Percentiles rank a stretch among this genome's conserved stretches.
These are phyloP conservation scores for Aegilops bicornis DNA, from an alignment of 176 grass and related monocot species.

Conservation along the genomic window DNA sequence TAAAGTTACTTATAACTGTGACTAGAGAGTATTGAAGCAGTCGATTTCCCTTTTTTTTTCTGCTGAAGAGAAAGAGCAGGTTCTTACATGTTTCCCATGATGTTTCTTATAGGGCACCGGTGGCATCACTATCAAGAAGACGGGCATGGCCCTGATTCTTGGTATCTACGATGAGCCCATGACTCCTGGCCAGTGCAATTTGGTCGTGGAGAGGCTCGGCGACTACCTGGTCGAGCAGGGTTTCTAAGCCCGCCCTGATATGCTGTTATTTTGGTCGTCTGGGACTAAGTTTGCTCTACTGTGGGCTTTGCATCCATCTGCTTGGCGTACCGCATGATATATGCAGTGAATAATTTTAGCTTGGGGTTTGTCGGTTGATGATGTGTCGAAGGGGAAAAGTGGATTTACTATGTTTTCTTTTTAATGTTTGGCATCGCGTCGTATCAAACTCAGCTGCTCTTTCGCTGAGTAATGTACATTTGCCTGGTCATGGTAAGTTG, in stretches of 20 bases:
- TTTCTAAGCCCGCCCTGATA: slow-evolving; percentile 43
- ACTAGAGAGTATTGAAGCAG: neutral
- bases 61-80: neutral
- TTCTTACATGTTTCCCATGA: neutral
- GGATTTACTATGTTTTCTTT: slow-evolving; percentile 32
- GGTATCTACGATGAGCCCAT: slow-evolving; percentile 95
- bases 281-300: slow-evolving; percentile 44
- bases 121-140: slow-evolving; percentile 78
- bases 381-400: slow-evolving; percentile 4
- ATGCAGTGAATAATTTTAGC: slow-evolving; percentile 69
- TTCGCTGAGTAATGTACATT: slow-evolving; percentile 61
- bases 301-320: slow-evolving; percentile 44
- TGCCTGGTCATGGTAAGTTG: slow-evolving; percentile 45
- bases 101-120: slow-evolving; percentile 55
- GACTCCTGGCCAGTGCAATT: slow-evolving; percentile 89
- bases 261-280: slow-evolving; percentile 48
- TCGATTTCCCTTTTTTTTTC: neutral
- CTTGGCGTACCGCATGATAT: slow-evolving; percentile 38
- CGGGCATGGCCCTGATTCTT: slow-evolving; percentile 47
- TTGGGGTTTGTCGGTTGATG: slow-evolving; percentile 47
- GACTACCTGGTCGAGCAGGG: slow-evolving; percentile 83
- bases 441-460: slow-evolving; percentile 43
- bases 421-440: slow-evolving; percentile 11
- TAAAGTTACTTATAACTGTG: neutral
- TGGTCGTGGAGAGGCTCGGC: slow-evolving; percentile 89